Conservation (phyloP, 768 basidiomycete species). For the Rickenella mellea region DNA sequence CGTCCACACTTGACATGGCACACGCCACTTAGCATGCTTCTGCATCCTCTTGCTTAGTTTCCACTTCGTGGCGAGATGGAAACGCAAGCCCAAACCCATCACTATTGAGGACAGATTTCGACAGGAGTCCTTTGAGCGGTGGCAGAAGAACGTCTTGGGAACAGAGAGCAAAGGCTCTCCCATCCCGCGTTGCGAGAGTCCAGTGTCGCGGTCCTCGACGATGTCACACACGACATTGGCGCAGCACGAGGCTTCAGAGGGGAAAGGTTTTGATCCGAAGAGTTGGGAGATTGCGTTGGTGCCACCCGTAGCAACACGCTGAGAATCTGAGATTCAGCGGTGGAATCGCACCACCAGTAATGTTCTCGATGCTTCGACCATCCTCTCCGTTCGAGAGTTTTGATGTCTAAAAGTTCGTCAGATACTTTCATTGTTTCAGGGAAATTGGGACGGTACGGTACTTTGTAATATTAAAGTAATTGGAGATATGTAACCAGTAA, state of each 20-base stretch:
- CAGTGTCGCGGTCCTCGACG: background rate
- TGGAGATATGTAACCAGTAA: too few relatives aligned
- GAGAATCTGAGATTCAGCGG: background rate
- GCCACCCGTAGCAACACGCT: background rate
- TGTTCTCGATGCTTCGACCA: too few relatives aligned
- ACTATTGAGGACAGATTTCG: slow-evolving; percentile 2
- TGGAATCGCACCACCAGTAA: too few relatives aligned
- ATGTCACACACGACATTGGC: background rate
- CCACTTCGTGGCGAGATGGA: slow-evolving; percentile 15
- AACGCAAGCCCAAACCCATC: slow-evolving; percentile 1
- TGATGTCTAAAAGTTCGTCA: too few relatives aligned
- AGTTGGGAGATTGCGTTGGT: background rate
- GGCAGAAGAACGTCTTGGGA: background rate
- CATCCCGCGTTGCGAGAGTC: background rate
- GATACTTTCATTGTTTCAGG: too few relatives aligned
- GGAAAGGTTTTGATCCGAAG: too few relatives aligned
- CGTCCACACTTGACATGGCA: background rate
- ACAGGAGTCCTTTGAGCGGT: slow-evolving; percentile 9
- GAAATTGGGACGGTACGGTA: too few relatives aligned
- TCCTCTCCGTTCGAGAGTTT: too few relatives aligned
- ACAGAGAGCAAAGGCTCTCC: background rate
- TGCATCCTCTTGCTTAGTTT: slow-evolving; percentile 17
- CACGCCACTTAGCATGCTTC: slow-evolving; percentile 13
- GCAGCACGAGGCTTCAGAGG: too few relatives aligned
- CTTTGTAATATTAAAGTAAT: too few relatives aligned